These are phyloP conservation scores for Begonia peltatifolia DNA, from an alignment of 306 rosid genomes.

Conservation along the genomic window DNA sequence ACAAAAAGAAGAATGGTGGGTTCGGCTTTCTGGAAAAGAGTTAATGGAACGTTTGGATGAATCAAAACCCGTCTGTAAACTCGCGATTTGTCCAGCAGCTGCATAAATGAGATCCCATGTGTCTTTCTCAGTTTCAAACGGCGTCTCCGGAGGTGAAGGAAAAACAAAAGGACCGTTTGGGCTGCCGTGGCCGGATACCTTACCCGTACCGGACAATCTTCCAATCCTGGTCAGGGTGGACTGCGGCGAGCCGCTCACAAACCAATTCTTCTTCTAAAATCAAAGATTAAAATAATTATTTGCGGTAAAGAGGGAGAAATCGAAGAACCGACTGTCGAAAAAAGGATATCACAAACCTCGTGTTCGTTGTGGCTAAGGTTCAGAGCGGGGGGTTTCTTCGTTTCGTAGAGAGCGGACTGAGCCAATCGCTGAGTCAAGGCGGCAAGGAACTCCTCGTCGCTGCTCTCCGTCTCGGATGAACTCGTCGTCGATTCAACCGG, in stretches of 20 bases:
- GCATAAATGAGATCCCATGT: constrained; percentile 49
- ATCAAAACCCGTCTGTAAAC: constrained; percentile 31
- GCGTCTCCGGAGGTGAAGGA: constrained; percentile 49
- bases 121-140: constrained; percentile 32
- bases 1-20: constrained; percentile 12
- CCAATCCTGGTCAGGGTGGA: constrained; percentile 4
- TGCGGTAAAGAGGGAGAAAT: background rate
- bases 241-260: constrained; percentile 8
- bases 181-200: background rate
- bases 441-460: constrained; percentile 9
- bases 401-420: constrained; percentile 5
- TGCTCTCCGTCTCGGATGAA: constrained; percentile 1
- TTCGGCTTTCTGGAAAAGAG: constrained; percentile 13
- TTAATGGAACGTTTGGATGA: background rate
- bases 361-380: background rate
- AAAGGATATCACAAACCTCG: constrained; percentile 1
- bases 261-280: background rate
- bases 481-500: constrained; percentile 1
- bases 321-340: background rate
- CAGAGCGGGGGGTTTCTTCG: background rate
- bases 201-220: background rate
- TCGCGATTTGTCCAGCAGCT: constrained; percentile 56
- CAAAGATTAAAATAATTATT: too few relatives aligned
- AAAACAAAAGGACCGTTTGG: constrained; percentile 3
- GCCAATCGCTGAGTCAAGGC: constrained; percentile 10